Evolutionary conservation across 441 rosid genomes (phyloP).

Genomic region (Erysimum pusillum): DNA sequence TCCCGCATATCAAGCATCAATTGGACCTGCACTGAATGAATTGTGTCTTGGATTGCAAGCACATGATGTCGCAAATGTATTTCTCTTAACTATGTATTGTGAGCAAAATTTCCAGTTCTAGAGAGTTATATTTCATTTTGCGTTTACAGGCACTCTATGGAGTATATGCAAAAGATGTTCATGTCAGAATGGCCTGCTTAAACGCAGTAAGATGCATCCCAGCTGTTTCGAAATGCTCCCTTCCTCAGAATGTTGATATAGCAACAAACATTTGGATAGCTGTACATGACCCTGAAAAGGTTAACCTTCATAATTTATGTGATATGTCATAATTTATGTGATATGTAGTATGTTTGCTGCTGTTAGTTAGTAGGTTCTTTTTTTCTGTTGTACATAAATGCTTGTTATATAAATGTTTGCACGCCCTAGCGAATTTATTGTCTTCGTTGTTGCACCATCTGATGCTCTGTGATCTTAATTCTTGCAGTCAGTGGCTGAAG

Average conservation of each 20-base stretch:
- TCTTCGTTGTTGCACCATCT: conserved; percentile 15
- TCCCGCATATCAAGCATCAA: conserved; percentile 87
- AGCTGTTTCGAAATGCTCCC: conserved; percentile 74
- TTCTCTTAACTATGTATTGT: conserved; percentile 39
- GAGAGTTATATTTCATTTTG: conserved; percentile 34
- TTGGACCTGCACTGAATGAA: conserved; percentile 93
- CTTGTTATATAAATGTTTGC: neutral
- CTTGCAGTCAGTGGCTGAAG: conserved; percentile 86
- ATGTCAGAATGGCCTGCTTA: conserved; percentile 98
- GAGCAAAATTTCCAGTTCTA: conserved; percentile 25
- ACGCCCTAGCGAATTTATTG: conserved; percentile 13
- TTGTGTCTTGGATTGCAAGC: conserved; percentile 92
- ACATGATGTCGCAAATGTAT: conserved; percentile 85
- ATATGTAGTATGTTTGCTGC: conserved; percentile 22
- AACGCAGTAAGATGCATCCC: conserved; percentile 97
- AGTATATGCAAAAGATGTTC: conserved; percentile 91
- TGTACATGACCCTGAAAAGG: conserved; percentile 98
- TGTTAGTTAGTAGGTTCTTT: neutral
- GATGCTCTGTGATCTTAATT: conserved; percentile 35
- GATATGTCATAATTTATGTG: conserved; percentile 15
- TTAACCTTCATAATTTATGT: conserved; percentile 47
- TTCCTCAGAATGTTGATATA: conserved; percentile 81
- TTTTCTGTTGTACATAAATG: neutral
- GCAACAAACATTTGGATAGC: conserved; percentile 98
- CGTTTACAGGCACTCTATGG: conserved; percentile 81